Conservation (phyloP, 108 stramenopile species). For the Parietichytrium sp. region DNA sequence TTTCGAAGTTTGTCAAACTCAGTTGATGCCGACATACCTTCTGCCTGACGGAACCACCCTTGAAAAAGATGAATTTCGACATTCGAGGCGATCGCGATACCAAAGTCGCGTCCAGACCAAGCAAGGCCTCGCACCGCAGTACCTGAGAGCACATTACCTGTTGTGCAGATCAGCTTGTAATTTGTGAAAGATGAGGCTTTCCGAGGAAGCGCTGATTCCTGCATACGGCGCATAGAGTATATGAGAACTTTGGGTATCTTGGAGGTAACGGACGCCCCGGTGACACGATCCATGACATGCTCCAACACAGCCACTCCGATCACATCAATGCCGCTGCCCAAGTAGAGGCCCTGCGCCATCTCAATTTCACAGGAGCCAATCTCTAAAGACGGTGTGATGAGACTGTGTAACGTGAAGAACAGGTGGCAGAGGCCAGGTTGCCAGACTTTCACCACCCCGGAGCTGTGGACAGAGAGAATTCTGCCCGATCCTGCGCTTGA, state of each 20-base stretch:
- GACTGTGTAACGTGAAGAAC: background rate
- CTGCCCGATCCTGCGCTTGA: background rate
- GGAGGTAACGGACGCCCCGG: no score
- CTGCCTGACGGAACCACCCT: slow-evolving; percentile 12
- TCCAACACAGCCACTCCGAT: background rate
- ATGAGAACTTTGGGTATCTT: slow-evolving; percentile 23
- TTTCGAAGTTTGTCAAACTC: background rate
- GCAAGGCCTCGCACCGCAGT: background rate
- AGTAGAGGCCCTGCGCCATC: background rate
- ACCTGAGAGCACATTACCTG: background rate
- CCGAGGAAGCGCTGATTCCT: no score
- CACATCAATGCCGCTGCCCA: background rate
- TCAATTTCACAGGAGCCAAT: background rate
- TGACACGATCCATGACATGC: background rate
- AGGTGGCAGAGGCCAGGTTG: slow-evolving; percentile 16
- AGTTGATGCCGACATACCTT: background rate
- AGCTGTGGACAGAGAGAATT: background rate
- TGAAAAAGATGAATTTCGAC: background rate
- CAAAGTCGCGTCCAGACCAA: slow-evolving; percentile 33
- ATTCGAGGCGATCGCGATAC: background rate
- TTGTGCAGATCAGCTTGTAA: background rate
- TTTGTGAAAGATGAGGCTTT: no score
- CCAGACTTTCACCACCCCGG: background rate
- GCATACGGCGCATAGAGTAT: no score
- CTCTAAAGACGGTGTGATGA: background rate